phyloP scores from a whole-genome alignment of 179 eudicot species.

The Patellifolia procumbens region DNA sequence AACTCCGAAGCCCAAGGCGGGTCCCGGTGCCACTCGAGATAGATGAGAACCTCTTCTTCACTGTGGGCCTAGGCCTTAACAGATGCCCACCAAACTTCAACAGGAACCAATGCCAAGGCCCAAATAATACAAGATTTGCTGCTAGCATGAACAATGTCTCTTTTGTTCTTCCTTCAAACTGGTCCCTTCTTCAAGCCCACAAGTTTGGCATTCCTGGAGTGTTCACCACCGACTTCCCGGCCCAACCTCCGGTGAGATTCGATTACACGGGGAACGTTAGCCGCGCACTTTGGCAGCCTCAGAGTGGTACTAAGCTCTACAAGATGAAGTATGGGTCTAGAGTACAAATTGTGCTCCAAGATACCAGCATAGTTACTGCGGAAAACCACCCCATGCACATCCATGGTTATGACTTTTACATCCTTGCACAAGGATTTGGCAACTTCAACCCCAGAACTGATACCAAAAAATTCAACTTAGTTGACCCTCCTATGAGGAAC shows the following conservation, averaged over 20 bases:
- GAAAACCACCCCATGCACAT: slow-evolving; percentile 95
- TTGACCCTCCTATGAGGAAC: slow-evolving; percentile 87
- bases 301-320: slow-evolving; percentile 58
- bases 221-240: slow-evolving; percentile 74
- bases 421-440: slow-evolving; percentile 76
- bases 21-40: slow-evolving; percentile 51
- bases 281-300: slow-evolving; percentile 69
- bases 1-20: slow-evolving; percentile 50
- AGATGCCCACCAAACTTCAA: slow-evolving; percentile 55
- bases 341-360: slow-evolving; percentile 84
- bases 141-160: slow-evolving; percentile 89
- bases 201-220: slow-evolving; percentile 63
- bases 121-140: slow-evolving; percentile 68
- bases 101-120: slow-evolving; percentile 65
- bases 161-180: slow-evolving; percentile 64
- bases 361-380: slow-evolving; percentile 67
- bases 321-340: slow-evolving; percentile 56
- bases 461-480: slow-evolving; percentile 68
- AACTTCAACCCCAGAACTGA: slow-evolving; percentile 68
- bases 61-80: slow-evolving; percentile 69
- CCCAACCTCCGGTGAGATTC: slow-evolving; percentile 58
- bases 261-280: slow-evolving; percentile 91
- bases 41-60: slow-evolving; percentile 60
- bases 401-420: slow-evolving; percentile 89
- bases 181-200: slow-evolving; percentile 78